Conservation (phyloP, 2,329 filamentous ascomycete genomes). For the Penicillium digitatum region DNA sequence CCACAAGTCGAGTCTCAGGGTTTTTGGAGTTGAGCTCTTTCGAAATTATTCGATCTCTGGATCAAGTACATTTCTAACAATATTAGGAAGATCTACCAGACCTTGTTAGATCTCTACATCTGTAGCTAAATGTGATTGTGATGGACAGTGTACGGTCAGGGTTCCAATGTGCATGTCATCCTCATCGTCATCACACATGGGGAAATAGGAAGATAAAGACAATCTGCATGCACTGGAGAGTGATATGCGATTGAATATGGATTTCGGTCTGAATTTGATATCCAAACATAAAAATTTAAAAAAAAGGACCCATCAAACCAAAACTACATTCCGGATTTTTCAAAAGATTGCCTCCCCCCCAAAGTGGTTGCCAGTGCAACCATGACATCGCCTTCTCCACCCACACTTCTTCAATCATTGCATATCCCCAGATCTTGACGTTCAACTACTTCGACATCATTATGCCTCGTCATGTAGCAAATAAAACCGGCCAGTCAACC, state of each 20-base stretch:
- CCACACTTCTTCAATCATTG: not conserved
- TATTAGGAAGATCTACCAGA: too few relatives aligned
- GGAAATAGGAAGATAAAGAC: not conserved
- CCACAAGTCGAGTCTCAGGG: not conserved
- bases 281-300: not conserved
- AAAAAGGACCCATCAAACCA: not conserved
- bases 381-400: constrained; percentile 9
- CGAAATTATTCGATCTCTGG: too few relatives aligned
- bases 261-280: too few relatives aligned
- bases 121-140: not conserved
- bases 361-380: constrained; percentile 9
- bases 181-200: constrained; percentile 10
- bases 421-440: not conserved
- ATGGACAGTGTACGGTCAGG: not conserved
- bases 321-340: not conserved
- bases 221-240: not conserved
- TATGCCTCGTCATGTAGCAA: constrained; percentile 45
- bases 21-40: not conserved
- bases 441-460: not conserved
- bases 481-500: constrained; percentile 51
- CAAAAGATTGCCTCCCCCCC: too few relatives aligned
- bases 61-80: too few relatives aligned
- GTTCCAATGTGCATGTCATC: constrained; percentile 3
- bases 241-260: too few relatives aligned
- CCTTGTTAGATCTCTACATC: not conserved